Evolutionary conservation across 805 yeast genomes (phyloP).

Genomic region (Kluyveromyces siamensis): DNA sequence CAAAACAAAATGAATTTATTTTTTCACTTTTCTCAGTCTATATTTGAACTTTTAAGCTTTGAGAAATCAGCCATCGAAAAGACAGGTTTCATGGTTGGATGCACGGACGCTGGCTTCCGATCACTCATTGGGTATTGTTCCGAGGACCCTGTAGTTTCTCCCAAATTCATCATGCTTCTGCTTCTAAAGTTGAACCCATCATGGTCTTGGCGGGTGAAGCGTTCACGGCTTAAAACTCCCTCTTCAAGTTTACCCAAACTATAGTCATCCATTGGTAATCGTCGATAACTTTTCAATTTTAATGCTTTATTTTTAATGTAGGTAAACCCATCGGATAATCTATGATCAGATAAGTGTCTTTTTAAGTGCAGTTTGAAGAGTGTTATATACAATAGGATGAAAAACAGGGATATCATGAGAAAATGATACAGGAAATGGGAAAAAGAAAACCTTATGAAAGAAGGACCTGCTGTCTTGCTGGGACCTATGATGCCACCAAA

Average conservation of each 20-base stretch:
- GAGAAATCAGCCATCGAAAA: slow-evolving; percentile 25
- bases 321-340: not conserved
- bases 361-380: not conserved
- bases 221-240: slow-evolving; percentile 6
- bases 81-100: slow-evolving; percentile 9
- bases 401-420: not conserved
- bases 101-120: slow-evolving; percentile 3
- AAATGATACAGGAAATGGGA: not conserved
- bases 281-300: slow-evolving; percentile 6
- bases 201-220: slow-evolving; percentile 6
- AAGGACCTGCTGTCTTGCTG: not conserved
- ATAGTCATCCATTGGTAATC: slow-evolving; percentile 5
- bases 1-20: no score
- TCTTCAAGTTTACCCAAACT: slow-evolving; percentile 11
- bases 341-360: slow-evolving; percentile 1
- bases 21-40: not conserved
- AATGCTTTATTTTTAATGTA: slow-evolving; percentile 4
- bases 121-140: slow-evolving; percentile 7
- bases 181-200: slow-evolving; percentile 16
- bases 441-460: slow-evolving; percentile 3
- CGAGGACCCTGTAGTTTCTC: slow-evolving; percentile 4
- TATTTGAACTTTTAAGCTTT: slow-evolving; percentile 12
- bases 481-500: slow-evolving; percentile 12
- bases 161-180: slow-evolving; percentile 23
- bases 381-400: not conserved